phyloP scores from a whole-genome alignment of 2,329 filamentous ascomycete genomes.

The Pleoardoris graminearum region DNA sequence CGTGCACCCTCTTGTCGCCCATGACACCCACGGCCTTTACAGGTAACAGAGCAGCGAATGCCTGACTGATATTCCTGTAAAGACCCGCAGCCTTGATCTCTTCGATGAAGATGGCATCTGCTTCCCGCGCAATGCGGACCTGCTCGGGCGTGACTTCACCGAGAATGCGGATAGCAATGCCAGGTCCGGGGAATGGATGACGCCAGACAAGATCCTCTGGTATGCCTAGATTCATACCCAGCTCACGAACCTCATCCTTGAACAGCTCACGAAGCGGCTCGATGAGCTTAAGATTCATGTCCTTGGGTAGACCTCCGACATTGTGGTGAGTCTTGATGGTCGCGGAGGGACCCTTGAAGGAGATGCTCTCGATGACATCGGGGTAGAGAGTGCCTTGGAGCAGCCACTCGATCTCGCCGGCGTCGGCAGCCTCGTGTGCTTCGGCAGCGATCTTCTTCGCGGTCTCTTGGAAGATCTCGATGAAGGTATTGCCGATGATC shows the following conservation, averaged over 20 bases:
- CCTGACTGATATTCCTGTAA: slow-evolving; percentile 72
- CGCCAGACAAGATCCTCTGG: slow-evolving; percentile 75
- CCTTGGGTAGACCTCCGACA: slow-evolving; percentile 68
- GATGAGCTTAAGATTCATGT: slow-evolving; percentile 69
- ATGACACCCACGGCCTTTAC: slow-evolving; percentile 69
- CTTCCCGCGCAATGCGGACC: slow-evolving; percentile 76
- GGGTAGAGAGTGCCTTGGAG: slow-evolving; percentile 85
- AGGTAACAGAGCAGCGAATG: slow-evolving; percentile 69
- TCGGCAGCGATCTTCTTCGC: slow-evolving; percentile 73
- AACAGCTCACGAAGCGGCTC: slow-evolving; percentile 80
- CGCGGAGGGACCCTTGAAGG: slow-evolving; percentile 70
- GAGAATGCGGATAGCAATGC: slow-evolving; percentile 77
- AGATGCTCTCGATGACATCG: slow-evolving; percentile 71
- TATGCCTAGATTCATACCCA: slow-evolving; percentile 72
- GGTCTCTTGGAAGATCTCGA: slow-evolving; percentile 81
- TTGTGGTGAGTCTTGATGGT: slow-evolving; percentile 79
- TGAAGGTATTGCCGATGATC: slow-evolving; percentile 82
- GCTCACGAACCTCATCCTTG: slow-evolving; percentile 77
- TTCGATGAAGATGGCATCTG: slow-evolving; percentile 76
- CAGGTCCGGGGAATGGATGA: slow-evolving; percentile 76
- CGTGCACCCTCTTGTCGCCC: slow-evolving; percentile 71
- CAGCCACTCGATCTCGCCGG: slow-evolving; percentile 82
- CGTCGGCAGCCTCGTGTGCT: slow-evolving; percentile 66
- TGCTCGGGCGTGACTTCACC: slow-evolving; percentile 82
- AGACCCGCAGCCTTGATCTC: slow-evolving; percentile 73